Evolutionary conservation across 441 rosid species (phyloP), one percentile per base, ranked within the genome.

Genomic region (Pelargonium citronellum): DNA sequence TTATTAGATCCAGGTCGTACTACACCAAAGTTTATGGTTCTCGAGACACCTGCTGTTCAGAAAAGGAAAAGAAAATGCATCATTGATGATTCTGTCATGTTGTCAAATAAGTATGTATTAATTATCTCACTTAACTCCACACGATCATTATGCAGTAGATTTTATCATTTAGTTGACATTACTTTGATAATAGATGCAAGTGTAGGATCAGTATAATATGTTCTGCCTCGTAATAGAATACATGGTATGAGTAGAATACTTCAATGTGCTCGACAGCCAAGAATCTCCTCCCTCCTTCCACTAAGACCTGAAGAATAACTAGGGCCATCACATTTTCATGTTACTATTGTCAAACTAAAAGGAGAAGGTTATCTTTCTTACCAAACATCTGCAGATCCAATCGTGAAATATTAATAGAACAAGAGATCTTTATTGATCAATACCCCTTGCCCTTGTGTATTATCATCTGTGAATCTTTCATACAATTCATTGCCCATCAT

Each of bases 81-180:
- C 46, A 77, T 77, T 57, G 99, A 94, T 77, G 87, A 88, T 39
- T 73, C 78, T 63, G 79, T 81, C 27, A 75, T 85, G 60, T 81
- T 90, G 79, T 84, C 95, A 22, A 90, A 84, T 78, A 72, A 68
- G 99, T 94, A 90, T 82, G 87, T 76, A 22, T 66, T 15, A 5
- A 5, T 63, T n/a, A 43, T 73, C 72, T 55, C 63, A 22, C 61
- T 57, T 39, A n/a, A 13, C 41, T 71, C 44, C n/a, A 37, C 16
- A 16, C 62, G 10, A 15, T 64, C 44, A 46, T 30, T 65, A 9
- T 69, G 34, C 4, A 17, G 19, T 69, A 4, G 41, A 58, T 17
- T 20, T 57, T 58, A 57, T 10, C 22, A 7, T 69, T 30, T 37
- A 11, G 17, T 68, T 51, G 15, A 15, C 15, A 4, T 51, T 51